A percentile compares a stretch with the other conserved stretches of the same genome.
Conservation (phyloP, 2,329 filamentous ascomycete genomes). For the Verticillium isaacii region DNA sequence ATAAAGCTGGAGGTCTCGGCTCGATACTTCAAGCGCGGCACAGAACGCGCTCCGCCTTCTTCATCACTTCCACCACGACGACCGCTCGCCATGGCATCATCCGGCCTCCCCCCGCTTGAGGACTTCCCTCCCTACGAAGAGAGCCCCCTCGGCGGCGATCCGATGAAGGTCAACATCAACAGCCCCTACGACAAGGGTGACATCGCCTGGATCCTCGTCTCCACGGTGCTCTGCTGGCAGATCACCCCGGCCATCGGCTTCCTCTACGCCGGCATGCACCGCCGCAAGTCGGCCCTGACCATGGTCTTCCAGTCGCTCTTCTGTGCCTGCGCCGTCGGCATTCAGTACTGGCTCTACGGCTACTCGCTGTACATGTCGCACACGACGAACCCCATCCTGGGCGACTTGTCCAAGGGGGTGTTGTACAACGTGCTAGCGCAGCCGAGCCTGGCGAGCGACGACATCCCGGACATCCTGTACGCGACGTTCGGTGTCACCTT, state of each 20-base stretch:
- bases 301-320: constrained; percentile 44
- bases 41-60: not conserved
- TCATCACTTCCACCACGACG: not conserved
- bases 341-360: constrained; percentile 43
- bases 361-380: constrained; percentile 35
- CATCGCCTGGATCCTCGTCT: constrained; percentile 35
- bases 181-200: constrained; percentile 23
- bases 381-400: constrained; percentile 27
- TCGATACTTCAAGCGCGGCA: not conserved
- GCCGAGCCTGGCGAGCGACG: constrained; percentile 29
- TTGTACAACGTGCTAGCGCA: constrained; percentile 30
- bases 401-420: constrained; percentile 28
- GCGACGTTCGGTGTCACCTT: constrained; percentile 31
- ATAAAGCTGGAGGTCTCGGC: not conserved
- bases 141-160: not conserved
- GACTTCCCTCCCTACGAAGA: not conserved
- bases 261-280: constrained; percentile 32
- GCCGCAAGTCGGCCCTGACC: constrained; percentile 32
- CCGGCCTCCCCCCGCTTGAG: not conserved
- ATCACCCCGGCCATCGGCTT: constrained; percentile 34
- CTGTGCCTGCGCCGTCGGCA: constrained; percentile 36
- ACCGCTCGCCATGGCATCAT: not conserved
- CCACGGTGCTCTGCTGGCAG: constrained; percentile 30
- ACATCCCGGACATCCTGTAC: constrained; percentile 31
- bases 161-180: not conserved